Evolutionary conservation across 129 eudicot genomes (phyloP), one percentile per base, ranked within the genome.

Genomic region (Flaveria bidentis): DNA sequence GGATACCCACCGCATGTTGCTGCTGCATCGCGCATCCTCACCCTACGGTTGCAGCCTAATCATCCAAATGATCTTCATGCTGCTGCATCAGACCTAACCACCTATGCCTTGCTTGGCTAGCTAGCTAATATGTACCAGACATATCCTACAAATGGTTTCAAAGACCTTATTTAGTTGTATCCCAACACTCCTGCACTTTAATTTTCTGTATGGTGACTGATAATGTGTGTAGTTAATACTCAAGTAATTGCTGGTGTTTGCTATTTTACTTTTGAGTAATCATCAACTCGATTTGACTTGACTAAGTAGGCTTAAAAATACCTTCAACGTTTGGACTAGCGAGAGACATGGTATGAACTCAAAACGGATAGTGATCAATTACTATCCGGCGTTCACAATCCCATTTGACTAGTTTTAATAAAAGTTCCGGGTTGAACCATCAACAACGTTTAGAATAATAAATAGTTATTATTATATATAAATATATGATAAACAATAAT

Each of bases 41-140:
- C 89, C 16, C 69, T 87, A 6, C 86, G 88, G 22, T 45, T 84
- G 80, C 96, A 87, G 63, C 84, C 85, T 50, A 76, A 84, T 80
- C 84, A 83, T 67, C 85, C 77, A 22, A 74, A 69, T 71, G 67
- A 78, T 74, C 85, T 85, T 71, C 96, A 87, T 67, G 80, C 86
- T 6, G 85, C 85, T 28, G 88, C 88, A 55, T 87, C 96, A 2
- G 92, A 84, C 53, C 92, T 92, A 69, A 89, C 95, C 69, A 90
- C 97, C 3, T 91, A 80, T 76, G 61, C 87, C 73, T 84, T 85
- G 91, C 92, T 87, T 51, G 95, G 36, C 4, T 30, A 30, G 89
- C 66, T 89, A 75, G 83, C 22, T 89, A 68, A 79, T 36, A 57
- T 61, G 16, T 16, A 17, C 18, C 30, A 65, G 12, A 39, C 57